These are phyloP conservation scores for Eucalyptus pauciflora DNA, from an alignment of 345 rosid species.

Conservation along the genomic window DNA sequence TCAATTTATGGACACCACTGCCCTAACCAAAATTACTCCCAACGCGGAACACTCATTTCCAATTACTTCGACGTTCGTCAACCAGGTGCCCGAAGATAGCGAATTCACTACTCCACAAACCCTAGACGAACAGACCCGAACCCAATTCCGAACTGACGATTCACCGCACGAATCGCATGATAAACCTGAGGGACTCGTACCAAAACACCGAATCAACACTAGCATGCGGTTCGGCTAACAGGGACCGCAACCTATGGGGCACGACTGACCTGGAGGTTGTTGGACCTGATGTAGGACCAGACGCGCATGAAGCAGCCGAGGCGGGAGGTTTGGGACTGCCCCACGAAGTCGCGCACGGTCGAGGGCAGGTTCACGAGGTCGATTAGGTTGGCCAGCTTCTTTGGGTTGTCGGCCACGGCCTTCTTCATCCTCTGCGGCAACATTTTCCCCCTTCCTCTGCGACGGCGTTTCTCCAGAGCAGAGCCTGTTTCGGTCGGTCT, in stretches of 20 bases:
- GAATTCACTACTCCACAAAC: neutral
- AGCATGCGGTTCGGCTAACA: too few relatives aligned
- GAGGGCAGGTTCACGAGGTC: slow-evolving; percentile 87
- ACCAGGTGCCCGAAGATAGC: neutral
- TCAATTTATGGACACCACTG: neutral
- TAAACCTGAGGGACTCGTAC: neutral
- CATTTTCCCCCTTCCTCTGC: slow-evolving; percentile 14
- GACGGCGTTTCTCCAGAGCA: neutral
- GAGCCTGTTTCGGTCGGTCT: neutral
- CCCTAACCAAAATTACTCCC: neutral
- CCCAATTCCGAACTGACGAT: neutral
- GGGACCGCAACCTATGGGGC: neutral
- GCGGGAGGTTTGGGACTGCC: slow-evolving; percentile 82
- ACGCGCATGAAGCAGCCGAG: slow-evolving; percentile 81
- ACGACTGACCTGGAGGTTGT: slow-evolving; percentile 60
- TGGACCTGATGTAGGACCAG: slow-evolving; percentile 83
- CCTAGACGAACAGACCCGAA: neutral
- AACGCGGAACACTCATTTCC: neutral
- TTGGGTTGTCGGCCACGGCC: slow-evolving; percentile 52
- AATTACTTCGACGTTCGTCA: neutral
- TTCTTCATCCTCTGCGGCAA: slow-evolving; percentile 64
- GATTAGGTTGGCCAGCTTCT: slow-evolving; percentile 69
- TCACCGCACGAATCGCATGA: neutral
- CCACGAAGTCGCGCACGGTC: slow-evolving; percentile 64
- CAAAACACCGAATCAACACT: neutral